Evolutionary conservation across 2,329 filamentous ascomycete species (phyloP).

Genomic region (Fusarium musae): DNA sequence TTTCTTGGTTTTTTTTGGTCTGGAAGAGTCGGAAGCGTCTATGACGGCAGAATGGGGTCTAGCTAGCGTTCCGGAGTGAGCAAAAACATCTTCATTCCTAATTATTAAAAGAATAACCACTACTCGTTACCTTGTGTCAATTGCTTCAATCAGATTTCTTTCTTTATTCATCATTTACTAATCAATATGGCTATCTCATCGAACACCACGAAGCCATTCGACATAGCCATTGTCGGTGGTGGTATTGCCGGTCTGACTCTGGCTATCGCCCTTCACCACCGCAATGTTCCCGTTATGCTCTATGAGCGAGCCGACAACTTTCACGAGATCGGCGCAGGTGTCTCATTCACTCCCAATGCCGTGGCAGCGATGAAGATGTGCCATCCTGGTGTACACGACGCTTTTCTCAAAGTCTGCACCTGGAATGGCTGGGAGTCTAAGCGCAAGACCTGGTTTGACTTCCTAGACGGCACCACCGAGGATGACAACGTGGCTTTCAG

Average conservation of each 20-base stretch:
- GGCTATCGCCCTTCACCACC: slow-evolving; percentile 58
- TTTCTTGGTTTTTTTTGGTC: background rate
- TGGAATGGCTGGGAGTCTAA: slow-evolving; percentile 39
- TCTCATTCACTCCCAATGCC: slow-evolving; percentile 64
- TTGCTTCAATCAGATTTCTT: background rate
- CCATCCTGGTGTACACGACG: slow-evolving; percentile 50
- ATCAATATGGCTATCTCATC: background rate
- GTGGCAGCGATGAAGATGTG: slow-evolving; percentile 57
- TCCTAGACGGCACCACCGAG: slow-evolving; percentile 33
- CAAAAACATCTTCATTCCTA: background rate
- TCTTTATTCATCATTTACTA: background rate
- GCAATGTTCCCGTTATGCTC: slow-evolving; percentile 55
- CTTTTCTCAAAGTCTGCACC: slow-evolving; percentile 43
- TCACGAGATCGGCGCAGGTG: slow-evolving; percentile 62
- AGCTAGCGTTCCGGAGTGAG: background rate
- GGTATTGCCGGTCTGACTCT: slow-evolving; percentile 63
- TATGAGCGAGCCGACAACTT: slow-evolving; percentile 59
- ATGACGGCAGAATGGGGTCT: slow-evolving; percentile 7
- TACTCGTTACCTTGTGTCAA: background rate
- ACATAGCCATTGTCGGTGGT: slow-evolving; percentile 61
- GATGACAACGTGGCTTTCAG: slow-evolving; percentile 16
- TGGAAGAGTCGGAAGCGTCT: background rate
- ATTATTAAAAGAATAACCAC: background rate
- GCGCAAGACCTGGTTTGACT: slow-evolving; percentile 41
- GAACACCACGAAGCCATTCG: slow-evolving; percentile 26